Evolutionary conservation across 2,329 filamentous ascomycete genomes (phyloP), one percentile per base, ranked within the genome.

Genomic region (Epichloe sp.): DNA sequence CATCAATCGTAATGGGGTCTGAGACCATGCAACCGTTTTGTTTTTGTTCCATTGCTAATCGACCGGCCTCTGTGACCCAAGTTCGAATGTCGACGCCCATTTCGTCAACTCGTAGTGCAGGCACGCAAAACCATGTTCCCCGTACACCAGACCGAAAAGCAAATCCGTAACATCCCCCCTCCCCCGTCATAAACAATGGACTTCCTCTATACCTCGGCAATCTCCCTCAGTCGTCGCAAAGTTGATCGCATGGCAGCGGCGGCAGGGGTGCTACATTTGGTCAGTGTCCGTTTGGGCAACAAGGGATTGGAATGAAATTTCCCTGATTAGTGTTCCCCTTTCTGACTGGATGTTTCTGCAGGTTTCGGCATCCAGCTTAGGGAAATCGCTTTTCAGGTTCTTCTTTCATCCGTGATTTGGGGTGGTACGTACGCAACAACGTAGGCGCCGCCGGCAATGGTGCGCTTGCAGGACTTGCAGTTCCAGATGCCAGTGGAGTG

Each of bases 391-490:
- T 11, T 19, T 38, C 36, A 12, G 40, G 17, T 47, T 8, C 8
- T 31, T 17, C 12, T 17, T 17, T 7, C 17, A 6, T 37, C n/a
- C 11, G 15, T 8, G 7, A 43, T 15, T 23, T 37, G 38, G 21
- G 15, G 31, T 38, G 10, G 4, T 54, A 93, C 90, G 77, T 88
- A 96, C 91, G 93, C 86, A 72, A 97, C 86, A 66, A 83, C 85
- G 82, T 94, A 97, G 68, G 91, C 93, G 76, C 91, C 91, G 63
- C 70, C 70, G 51, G 67, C 67, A 50, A 69, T 63, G 68, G 83
- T 88, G 86, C 96, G 96, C 73, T 87, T 83, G 85, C 93, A 97
- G 56, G 85, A 80, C 74, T 82, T 85, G 87, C 93, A 98, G 74
- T 91, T 81, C 91, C 91, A 96, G 81, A 95, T 96, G 67, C 90